A percentile compares a stretch with the other conserved stretches of the same genome.
phyloP scores from a whole-genome alignment of 768 basidiomycete genomes.

The Suillus brevipes region DNA sequence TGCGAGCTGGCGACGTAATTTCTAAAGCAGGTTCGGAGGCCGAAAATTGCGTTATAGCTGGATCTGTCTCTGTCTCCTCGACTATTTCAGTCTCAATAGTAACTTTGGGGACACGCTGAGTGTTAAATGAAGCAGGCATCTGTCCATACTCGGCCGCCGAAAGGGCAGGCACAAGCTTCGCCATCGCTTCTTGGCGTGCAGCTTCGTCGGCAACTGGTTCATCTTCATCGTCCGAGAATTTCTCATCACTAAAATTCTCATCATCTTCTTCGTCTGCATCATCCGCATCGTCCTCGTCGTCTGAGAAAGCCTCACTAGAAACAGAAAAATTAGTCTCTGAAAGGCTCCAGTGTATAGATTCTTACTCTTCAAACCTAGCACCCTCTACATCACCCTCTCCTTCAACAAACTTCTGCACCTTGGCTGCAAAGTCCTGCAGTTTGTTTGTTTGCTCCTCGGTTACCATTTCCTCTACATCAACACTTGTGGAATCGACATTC shows the following conservation, averaged over 20 bases:
- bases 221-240: conserved; percentile 43
- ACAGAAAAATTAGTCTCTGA: conserved; percentile 9
- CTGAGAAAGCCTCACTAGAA: conserved; percentile 65
- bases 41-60: conserved; percentile 6
- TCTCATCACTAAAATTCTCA: conserved; percentile 45
- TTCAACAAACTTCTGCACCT: conserved; percentile 89
- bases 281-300: conserved; percentile 56
- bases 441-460: conserved; percentile 67
- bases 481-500: conserved; percentile 45
- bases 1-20: conserved; percentile 21
- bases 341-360: conserved; percentile 14
- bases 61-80: conserved; percentile 23
- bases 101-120: conserved; percentile 60
- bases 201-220: conserved; percentile 27
- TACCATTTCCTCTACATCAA: conserved; percentile 42
- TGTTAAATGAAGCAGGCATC: conserved; percentile 77
- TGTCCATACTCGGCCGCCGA: conserved; percentile 85
- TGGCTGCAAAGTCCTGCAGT: conserved; percentile 74
- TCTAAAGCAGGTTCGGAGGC: conserved; percentile 9
- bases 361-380: conserved; percentile 88
- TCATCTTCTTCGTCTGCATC: conserved; percentile 31
- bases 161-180: conserved; percentile 77
- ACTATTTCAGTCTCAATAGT: conserved; percentile 45
- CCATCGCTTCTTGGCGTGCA: conserved; percentile 66
- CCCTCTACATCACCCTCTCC: conserved; percentile 89